These are phyloP conservation scores for Russula abietina DNA, from an alignment of 768 basidiomycete species.

Conservation along the genomic window DNA sequence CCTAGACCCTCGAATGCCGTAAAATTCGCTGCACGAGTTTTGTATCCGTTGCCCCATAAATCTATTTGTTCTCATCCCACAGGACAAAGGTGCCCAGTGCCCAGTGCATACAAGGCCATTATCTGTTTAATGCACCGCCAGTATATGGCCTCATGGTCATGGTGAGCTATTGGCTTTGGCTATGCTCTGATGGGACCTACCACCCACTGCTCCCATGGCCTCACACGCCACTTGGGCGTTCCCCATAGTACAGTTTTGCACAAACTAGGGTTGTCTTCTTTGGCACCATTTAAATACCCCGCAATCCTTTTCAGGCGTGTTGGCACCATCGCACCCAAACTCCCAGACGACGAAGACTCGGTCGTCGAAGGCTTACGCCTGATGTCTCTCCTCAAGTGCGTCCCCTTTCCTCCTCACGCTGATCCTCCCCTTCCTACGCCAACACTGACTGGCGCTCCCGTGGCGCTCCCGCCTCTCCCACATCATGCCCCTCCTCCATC, in stretches of 20 bases:
- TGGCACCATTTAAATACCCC: constrained; percentile 17
- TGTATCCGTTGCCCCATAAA: too few relatives aligned
- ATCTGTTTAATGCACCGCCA: constrained; percentile 9
- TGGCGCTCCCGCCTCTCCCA: background rate
- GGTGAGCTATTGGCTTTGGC: background rate
- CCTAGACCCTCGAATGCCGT: background rate
- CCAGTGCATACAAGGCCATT: too few relatives aligned
- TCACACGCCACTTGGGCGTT: constrained; percentile 5
- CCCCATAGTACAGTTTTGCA: background rate
- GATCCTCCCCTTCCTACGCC: background rate
- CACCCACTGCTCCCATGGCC: background rate
- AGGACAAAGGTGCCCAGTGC: background rate
- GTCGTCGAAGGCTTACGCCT: constrained; percentile 17
- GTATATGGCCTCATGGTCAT: constrained; percentile 11
- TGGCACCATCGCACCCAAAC: background rate
- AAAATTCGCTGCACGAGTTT: background rate
- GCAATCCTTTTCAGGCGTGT: background rate
- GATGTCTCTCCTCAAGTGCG: constrained; percentile 18
- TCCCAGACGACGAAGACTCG: background rate
- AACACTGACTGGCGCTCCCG: background rate
- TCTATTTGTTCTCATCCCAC: background rate
- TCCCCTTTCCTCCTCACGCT: background rate
- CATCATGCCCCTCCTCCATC: too few relatives aligned
- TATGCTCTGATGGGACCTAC: background rate
- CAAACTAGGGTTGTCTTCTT: background rate